A percentile compares a stretch with the other conserved stretches of the same genome.
phyloP scores from a whole-genome alignment of 148 eudicot genomes.

The Agrostemma githago region DNA sequence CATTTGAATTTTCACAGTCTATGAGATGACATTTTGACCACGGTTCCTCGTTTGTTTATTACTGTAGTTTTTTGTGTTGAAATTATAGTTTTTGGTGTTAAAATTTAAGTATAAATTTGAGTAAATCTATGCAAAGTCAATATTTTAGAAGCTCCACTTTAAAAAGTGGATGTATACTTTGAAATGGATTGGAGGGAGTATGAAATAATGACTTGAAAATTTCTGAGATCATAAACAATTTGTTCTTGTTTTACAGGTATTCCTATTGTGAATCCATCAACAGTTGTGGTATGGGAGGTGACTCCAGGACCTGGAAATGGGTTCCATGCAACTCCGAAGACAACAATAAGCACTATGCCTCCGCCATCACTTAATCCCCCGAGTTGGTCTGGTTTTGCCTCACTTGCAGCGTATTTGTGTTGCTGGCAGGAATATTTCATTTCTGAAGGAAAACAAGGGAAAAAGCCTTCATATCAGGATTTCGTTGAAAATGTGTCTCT shows the following conservation, averaged over 20 bases:
- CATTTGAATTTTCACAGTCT: too few species aligned
- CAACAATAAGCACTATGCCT: constrained; percentile 43
- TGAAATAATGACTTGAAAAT: not conserved
- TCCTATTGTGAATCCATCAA: constrained; percentile 96
- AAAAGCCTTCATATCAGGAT: constrained; percentile 60
- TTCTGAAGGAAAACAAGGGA: constrained; percentile 81
- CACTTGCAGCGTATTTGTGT: constrained; percentile 84
- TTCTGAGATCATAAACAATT: too few species aligned
- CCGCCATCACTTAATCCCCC: constrained; percentile 92
- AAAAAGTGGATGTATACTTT: too few species aligned
- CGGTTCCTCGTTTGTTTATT: too few species aligned
- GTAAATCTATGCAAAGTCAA: too few species aligned
- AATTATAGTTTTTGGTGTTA: too few species aligned
- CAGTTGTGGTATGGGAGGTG: constrained; percentile 99
- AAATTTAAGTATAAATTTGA: too few species aligned
- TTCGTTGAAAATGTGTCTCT: constrained; percentile 61
- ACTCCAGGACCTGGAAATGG: constrained; percentile 97
- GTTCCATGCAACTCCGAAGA: constrained; percentile 77
- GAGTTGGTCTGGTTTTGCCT: constrained; percentile 90
- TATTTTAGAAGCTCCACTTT: too few species aligned
- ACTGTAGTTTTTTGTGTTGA: too few species aligned
- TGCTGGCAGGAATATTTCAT: constrained; percentile 86
- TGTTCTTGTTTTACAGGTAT: constrained; percentile 45
- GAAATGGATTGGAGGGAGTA: too few species aligned
- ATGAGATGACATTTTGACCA: too few species aligned